These are phyloP conservation scores for Talaromyces sp. DNA, from an alignment of 2,329 filamentous ascomycete species.

Conservation along the genomic window DNA sequence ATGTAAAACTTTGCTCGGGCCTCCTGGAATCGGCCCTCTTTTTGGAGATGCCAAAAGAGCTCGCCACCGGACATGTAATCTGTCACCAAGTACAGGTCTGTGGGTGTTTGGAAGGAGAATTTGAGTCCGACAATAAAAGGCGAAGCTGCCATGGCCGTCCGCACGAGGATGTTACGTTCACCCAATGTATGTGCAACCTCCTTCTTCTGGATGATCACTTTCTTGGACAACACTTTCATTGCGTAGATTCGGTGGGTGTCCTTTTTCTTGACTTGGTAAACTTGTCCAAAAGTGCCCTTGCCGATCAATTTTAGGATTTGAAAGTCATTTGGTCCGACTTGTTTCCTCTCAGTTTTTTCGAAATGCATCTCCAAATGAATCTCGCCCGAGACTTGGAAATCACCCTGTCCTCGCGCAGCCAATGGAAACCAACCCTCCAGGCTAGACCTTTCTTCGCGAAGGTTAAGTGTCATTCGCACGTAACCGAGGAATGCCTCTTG, in stretches of 20 bases:
- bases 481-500: constrained; percentile 91
- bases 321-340: constrained; percentile 92
- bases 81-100: constrained; percentile 95
- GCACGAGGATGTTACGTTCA: constrained; percentile 93
- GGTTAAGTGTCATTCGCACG: constrained; percentile 70
- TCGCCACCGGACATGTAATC: constrained; percentile 99
- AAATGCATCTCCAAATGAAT: constrained; percentile 83
- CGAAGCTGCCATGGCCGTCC: constrained; percentile 91
- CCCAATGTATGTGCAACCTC: constrained; percentile 96
- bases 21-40: constrained; percentile 93
- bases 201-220: constrained; percentile 99
- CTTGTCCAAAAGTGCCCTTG: constrained; percentile 96
- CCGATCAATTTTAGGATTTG: constrained; percentile 93
- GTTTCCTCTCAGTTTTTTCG: constrained; percentile 80
- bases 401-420: constrained; percentile 72
- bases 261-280: constrained; percentile 97
- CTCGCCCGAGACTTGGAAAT: constrained; percentile 73
- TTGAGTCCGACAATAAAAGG: constrained; percentile 97
- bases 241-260: constrained; percentile 95
- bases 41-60: constrained; percentile 97
- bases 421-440: constrained; percentile 83
- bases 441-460: constrained; percentile 63
- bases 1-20: constrained; percentile 97
- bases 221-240: constrained; percentile 99
- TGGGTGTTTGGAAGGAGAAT: constrained; percentile 96